phyloP scores from a whole-genome alignment of 2,329 filamentous ascomycete species.

The Exophiala calicioides region DNA sequence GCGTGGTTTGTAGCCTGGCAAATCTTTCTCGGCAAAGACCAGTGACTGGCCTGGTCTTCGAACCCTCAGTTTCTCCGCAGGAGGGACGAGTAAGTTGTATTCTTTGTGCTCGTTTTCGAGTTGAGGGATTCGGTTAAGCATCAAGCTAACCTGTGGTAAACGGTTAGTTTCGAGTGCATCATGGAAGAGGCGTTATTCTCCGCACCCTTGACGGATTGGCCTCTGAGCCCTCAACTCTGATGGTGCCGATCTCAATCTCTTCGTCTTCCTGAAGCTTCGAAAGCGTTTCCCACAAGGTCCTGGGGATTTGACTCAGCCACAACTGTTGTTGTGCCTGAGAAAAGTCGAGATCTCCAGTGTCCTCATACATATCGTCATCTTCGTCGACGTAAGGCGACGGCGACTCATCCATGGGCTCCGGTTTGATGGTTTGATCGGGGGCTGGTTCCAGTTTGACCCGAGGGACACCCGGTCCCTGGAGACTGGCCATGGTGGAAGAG shows the following conservation, averaged over 20 bases:
- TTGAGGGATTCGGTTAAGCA: conserved; percentile 66
- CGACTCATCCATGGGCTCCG: conserved; percentile 27
- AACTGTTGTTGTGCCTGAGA: conserved; percentile 48
- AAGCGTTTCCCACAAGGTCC: conserved; percentile 81
- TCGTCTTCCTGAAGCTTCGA: conserved; percentile 73
- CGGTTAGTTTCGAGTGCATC: conserved; percentile 34
- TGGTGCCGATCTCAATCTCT: conserved; percentile 77
- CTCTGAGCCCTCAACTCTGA: conserved; percentile 61
- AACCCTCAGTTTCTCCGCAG: conserved; percentile 47
- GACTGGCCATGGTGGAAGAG: conserved; percentile 22
- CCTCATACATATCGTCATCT: conserved; percentile 72
- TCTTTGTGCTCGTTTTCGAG: conserved; percentile 82
- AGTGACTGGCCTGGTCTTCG: conserved; percentile 74
- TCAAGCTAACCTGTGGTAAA: conserved; percentile 63
- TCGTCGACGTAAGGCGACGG: conserved; percentile 32
- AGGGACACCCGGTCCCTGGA: conserved; percentile 25
- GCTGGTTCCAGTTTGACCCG: conserved; percentile 26
- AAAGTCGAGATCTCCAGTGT: conserved; percentile 66
- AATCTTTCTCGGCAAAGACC: conserved; percentile 89
- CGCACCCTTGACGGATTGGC: conserved; percentile 52
- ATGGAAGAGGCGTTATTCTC: conserved; percentile 21
- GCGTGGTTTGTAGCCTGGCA: conserved; percentile 67
- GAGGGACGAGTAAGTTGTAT: conserved; percentile 75
- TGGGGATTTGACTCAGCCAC: conserved; percentile 77
- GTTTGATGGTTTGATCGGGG: conserved; percentile 25